Conservation (phyloP, 2,329 filamentous ascomycete genomes). For the Aspergillus glaucus region DNA sequence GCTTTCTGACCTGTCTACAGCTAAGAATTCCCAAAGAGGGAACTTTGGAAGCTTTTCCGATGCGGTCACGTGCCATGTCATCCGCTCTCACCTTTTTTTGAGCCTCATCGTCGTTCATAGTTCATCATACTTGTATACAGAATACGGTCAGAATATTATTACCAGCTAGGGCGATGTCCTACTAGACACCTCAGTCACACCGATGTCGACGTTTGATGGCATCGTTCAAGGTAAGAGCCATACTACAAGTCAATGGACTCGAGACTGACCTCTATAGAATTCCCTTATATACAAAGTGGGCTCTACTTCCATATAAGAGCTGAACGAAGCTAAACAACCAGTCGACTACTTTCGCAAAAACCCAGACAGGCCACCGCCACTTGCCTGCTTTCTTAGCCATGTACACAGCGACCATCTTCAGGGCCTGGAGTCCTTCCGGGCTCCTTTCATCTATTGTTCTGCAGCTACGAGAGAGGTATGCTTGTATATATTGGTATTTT, state of each 20-base stretch:
- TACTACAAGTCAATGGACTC: not conserved
- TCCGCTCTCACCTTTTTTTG: not conserved
- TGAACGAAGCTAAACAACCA: slow-evolving; percentile 25
- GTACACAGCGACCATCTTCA: slow-evolving; percentile 84
- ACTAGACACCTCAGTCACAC: not conserved
- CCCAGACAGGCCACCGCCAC: slow-evolving; percentile 51
- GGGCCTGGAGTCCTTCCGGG: slow-evolving; percentile 68
- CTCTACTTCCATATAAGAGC: slow-evolving; percentile 1
- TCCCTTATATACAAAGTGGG: slow-evolving; percentile 67
- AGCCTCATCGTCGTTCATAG: not conserved
- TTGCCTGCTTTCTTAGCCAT: slow-evolving; percentile 87
- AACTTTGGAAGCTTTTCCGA: not conserved
- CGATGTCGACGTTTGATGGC: slow-evolving; percentile 30
- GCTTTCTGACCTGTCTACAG: slow-evolving; percentile 1
- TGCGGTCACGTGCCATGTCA: not conserved
- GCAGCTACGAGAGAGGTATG: slow-evolving; percentile 65
- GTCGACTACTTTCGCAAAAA: slow-evolving; percentile 74
- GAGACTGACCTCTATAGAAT: slow-evolving; percentile 47
- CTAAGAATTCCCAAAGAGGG: slow-evolving; percentile 1
- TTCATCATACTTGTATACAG: not conserved
- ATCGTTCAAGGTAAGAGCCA: slow-evolving; percentile 19
- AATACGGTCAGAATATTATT: not conserved
- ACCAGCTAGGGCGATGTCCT: not conserved
- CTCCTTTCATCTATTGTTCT: slow-evolving; percentile 88
- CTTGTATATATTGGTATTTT: not conserved